phyloP scores from a whole-genome alignment of 1,284 basidiomycete genomes.

The Ceratobasidium sp. region DNA sequence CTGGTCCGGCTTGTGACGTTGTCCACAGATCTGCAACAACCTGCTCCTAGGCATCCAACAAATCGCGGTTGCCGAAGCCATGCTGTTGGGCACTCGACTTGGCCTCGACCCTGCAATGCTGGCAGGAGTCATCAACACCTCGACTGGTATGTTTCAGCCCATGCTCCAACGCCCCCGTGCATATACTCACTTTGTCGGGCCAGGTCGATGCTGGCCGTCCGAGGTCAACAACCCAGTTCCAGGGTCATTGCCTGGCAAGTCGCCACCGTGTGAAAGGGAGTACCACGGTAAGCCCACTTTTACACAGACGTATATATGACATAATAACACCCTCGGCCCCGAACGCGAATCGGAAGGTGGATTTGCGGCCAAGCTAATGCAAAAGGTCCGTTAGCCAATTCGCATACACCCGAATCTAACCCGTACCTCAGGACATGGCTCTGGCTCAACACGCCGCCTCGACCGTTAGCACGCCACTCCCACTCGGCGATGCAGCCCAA shows the following conservation, averaged over 20 bases:
- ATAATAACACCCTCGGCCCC: neutral
- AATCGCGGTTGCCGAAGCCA: conserved; percentile 80
- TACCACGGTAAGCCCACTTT: conserved; percentile 62
- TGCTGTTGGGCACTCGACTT: conserved; percentile 80
- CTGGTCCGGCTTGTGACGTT: neutral
- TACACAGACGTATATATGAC: conserved; percentile 2
- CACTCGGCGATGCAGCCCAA: conserved; percentile 68
- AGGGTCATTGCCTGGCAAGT: conserved; percentile 69
- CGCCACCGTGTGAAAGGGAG: conserved; percentile 80
- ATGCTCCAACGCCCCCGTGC: neutral
- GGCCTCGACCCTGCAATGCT: conserved; percentile 77
- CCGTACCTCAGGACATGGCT: conserved; percentile 69
- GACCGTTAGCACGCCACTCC: conserved; percentile 60
- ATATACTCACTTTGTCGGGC: conserved; percentile 24
- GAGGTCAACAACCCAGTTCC: conserved; percentile 89
- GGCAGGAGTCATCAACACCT: conserved; percentile 81
- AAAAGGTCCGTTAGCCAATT: conserved; percentile 63
- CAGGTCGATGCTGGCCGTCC: conserved; percentile 74
- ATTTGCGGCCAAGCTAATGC: conserved; percentile 82
- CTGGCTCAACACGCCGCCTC: conserved; percentile 70
- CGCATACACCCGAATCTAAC: neutral
- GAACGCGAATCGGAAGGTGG: conserved; percentile 53
- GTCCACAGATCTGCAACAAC: conserved; percentile 77
- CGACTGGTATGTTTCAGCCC: conserved; percentile 62
- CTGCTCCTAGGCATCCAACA: conserved; percentile 73